Conservation (phyloP, 2,329 filamentous ascomycete genomes). For the Talaromyces funiculosus region DNA sequence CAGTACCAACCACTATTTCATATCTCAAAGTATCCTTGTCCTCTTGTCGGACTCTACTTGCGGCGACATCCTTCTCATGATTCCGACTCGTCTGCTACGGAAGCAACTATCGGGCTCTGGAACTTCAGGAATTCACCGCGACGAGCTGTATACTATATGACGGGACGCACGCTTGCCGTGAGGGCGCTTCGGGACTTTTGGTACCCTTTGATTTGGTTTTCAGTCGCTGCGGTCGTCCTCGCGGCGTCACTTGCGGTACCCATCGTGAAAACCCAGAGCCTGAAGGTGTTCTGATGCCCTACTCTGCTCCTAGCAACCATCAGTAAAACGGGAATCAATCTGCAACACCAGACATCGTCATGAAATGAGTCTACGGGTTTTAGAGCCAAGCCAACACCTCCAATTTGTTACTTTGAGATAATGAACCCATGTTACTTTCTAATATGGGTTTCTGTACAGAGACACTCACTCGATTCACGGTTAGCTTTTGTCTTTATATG, state of each 20-base stretch:
- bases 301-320: too few relatives aligned
- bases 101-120: slow-evolving; percentile 2
- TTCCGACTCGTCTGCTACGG: background rate
- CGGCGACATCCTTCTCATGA: background rate
- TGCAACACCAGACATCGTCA: too few relatives aligned
- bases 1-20: background rate
- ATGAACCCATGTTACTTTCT: background rate
- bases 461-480: background rate
- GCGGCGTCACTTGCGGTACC: slow-evolving; percentile 5
- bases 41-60: slow-evolving; percentile 1
- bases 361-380: too few relatives aligned
- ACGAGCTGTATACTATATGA: background rate
- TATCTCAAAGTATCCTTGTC: background rate
- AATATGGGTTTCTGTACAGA: background rate
- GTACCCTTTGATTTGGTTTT: slow-evolving; percentile 5
- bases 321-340: too few relatives aligned
- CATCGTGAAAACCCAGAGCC: slow-evolving; percentile 4
- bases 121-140: background rate
- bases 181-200: background rate
- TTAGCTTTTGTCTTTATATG: background rate
- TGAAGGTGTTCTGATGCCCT: too few relatives aligned
- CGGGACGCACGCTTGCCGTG: background rate
- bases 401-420: background rate
- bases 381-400: too few relatives aligned
- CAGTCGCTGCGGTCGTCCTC: background rate